Evolutionary conservation across 2,329 filamentous ascomycete species (phyloP), one percentile per base, ranked within the genome.

Genomic region (Aspergillus versicolor): DNA sequence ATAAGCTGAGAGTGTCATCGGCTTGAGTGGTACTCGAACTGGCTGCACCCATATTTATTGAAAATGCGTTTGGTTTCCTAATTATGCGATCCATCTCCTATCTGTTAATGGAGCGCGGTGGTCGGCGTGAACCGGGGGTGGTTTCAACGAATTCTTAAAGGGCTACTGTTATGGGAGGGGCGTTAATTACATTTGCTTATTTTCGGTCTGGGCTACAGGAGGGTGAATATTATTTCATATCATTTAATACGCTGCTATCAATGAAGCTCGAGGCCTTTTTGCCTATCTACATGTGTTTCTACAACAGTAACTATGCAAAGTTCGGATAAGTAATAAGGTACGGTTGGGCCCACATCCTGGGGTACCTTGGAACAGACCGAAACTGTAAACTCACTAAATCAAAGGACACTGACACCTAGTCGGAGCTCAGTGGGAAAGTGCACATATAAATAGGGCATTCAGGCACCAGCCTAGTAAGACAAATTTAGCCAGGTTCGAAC

Each of bases 1-100:
- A 56, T 76, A 61, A 63, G 13, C 17, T 22, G 6, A 27, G 21
- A 17, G 52, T 53, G 32, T 46, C 50, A 51, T 43, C 17, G 32
- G 22, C 46, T 59, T 53, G 42, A 37, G 34, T 6, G 34, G 15
- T 17, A 19, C 9, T 32, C 32, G 24, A 30, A 6, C 13, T 11
- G 38, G 8, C 22, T 11, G 22, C 11, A 38, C 30, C 43, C 19
- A 34, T 37, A 24, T 42, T 52, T 24, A 38, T 34, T 41, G 44
- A 17, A 11, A 49, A n/a, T 37, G 38, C 40, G 17, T 52, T 48
- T 38, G 21, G 17, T 19, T 17, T 40, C 38, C 15, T 22, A 38
- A 24, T 13, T 37, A 27, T 41, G 44, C 45, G 27, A 32, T 63
- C 48, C 57, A 43, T 32, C 27, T 30, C 27, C 27, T 30, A 30